Base-by-base conservation (phyloP, 768 basidiomycete genomes). In the Rhizopogon salebrosus region DNA sequence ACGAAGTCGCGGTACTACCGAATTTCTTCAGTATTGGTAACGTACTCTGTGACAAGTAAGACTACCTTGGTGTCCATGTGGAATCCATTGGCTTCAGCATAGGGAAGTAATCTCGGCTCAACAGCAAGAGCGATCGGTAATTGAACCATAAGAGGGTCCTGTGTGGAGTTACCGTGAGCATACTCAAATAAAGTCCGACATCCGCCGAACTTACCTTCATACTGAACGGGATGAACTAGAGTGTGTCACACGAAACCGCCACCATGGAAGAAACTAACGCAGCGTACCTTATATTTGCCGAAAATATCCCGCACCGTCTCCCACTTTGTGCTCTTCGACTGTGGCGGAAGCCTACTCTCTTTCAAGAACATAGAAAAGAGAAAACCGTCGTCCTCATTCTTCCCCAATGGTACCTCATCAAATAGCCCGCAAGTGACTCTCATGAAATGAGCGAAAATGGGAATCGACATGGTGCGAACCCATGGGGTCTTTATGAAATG, bases 131-230 rank as follows among this genome's bases (percentile, higher is more conserved):
- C 87, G 48, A 90, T 76, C 26, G 89, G 88, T 52, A 89, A 83
- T 63, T 86, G 85, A 5, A 77, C 76, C 83, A 85, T 86, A 64
- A 91, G 77, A 24, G 87, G 85, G 63, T 91, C 89, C 84, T 89
- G 65, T 23, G 24, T 31, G 31, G 42, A n/a, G 35, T 26, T 8
- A 34, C 34, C 4, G 9, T 8, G 34, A 66, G 57, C 58, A 53
- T 43, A 52, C 6, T 18, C 14, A 45, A 6, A 16, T 37, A 22
- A 40, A 40, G 1, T 11, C 24, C 42, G 34, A 38, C 13, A 27
- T 29, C 26, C 16, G 18, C 16, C 54, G 49, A 39, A 56, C 68
- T 53, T 61, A 88, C 87, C 78, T 80, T 86, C 63, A 75, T 75
- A 53, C 78, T 82, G 65, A 90, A 90, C 26, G 89, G 87, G 52